Percentiles rank a stretch among this genome's conserved stretches.
Evolutionary conservation across 768 basidiomycete species (phyloP).

Genomic region (Hypholoma sublateritium): DNA sequence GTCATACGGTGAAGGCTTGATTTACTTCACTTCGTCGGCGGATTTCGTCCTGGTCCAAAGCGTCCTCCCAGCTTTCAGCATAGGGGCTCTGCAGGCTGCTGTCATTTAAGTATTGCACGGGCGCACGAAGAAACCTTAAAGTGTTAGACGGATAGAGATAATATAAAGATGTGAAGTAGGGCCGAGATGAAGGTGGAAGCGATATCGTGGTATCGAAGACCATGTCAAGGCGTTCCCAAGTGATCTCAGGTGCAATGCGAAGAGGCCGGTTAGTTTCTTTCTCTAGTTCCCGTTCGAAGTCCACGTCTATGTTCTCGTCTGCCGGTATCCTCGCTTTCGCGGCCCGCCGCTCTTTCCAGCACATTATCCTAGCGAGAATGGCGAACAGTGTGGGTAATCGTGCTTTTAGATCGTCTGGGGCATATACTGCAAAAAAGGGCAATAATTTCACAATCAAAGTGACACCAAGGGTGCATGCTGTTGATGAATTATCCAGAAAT

Average conservation of each 20-base stretch:
- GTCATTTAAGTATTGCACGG: constrained; percentile 60
- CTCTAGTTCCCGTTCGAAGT: constrained; percentile 40
- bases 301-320: constrained; percentile 30
- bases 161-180: constrained; percentile 79
- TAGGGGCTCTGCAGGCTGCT: constrained; percentile 57
- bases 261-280: constrained; percentile 37
- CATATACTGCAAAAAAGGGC: constrained; percentile 71
- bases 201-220: constrained; percentile 55
- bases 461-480: constrained; percentile 62
- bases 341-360: constrained; percentile 64
- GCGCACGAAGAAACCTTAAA: constrained; percentile 73
- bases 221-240: constrained; percentile 68
- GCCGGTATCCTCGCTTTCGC: constrained; percentile 25
- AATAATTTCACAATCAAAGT: constrained; percentile 68
- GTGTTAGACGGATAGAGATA: constrained; percentile 92
- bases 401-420: constrained; percentile 51
- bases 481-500: constrained; percentile 74
- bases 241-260: constrained; percentile 51
- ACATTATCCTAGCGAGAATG: constrained; percentile 68
- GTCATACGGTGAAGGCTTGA: neutral
- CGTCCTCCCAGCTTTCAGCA: constrained; percentile 67
- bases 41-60: constrained; percentile 67
- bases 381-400: constrained; percentile 66
- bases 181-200: constrained; percentile 57
- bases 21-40: constrained; percentile 70